Conservation (phyloP, 2,329 filamentous ascomycete species). For the Ascochyta rabiei region DNA sequence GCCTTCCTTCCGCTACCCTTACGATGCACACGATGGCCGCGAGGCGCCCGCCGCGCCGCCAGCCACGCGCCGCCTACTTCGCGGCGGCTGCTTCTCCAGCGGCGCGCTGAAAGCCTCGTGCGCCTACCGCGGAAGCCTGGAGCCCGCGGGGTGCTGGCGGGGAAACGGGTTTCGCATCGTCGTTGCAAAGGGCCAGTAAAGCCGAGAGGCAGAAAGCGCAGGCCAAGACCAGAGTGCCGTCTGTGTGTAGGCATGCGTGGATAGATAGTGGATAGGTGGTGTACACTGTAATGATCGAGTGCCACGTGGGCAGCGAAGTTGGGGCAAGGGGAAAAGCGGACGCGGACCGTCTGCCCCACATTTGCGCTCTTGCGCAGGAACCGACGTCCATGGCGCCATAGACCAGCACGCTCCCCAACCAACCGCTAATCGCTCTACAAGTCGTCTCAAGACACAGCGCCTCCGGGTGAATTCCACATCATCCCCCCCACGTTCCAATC, state of each 20-base stretch:
- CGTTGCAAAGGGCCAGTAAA: neutral
- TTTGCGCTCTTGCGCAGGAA: neutral
- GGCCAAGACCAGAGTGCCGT: too few relatives aligned
- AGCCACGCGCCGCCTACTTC: neutral
- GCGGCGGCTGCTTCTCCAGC: neutral
- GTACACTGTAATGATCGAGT: neutral
- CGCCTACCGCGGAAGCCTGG: neutral
- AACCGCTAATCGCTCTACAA: too few relatives aligned
- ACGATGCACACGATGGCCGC: neutral
- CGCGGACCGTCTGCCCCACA: neutral
- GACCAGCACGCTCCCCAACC: too few relatives aligned
- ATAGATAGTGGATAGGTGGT: neutral
- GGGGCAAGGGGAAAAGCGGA: neutral
- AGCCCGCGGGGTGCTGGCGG: neutral
- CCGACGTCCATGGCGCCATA: neutral
- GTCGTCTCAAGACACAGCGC: too few relatives aligned
- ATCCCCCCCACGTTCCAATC: too few relatives aligned
- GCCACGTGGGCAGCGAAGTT: neutral
- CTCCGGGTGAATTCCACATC: too few relatives aligned
- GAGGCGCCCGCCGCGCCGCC: neutral
- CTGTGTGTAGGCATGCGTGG: too few relatives aligned
- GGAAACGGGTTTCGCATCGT: conserved; percentile 4
- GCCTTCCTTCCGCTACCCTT: neutral
- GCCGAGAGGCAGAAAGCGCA: neutral
- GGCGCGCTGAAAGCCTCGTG: neutral